Percentiles rank a stretch among this genome's conserved stretches.
Evolutionary conservation across 805 yeast species (phyloP).

Genomic region (Pichia pseudocactophila): DNA sequence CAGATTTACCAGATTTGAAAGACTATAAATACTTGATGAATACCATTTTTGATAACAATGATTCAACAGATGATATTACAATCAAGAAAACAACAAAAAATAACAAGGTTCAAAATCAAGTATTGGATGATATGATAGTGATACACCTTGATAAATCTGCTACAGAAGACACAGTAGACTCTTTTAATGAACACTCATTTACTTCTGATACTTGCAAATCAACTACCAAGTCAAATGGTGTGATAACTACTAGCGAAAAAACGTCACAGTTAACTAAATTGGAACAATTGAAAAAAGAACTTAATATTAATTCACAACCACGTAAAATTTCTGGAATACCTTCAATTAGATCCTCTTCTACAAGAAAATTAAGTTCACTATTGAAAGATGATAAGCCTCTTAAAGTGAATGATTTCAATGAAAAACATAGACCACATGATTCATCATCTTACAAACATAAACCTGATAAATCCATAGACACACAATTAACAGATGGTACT

Average conservation of each 20-base stretch:
- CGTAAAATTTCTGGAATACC: neutral
- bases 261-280: conserved; percentile 15
- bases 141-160: neutral
- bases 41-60: conserved; percentile 20
- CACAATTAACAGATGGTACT: conserved; percentile 9
- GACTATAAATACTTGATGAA: conserved; percentile 27
- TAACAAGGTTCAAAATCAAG: neutral
- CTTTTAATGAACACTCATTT: neutral
- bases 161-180: neutral
- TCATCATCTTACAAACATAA: conserved; percentile 15
- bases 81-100: neutral
- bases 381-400: conserved; percentile 13
- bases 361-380: conserved; percentile 21
- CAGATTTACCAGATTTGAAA: conserved; percentile 21
- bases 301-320: conserved; percentile 1
- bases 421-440: neutral
- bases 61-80: neutral
- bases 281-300: conserved; percentile 15
- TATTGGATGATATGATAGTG: conserved; percentile 2
- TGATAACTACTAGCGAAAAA: neutral
- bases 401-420: conserved; percentile 16
- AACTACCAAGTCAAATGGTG: neutral
- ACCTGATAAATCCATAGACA: conserved; percentile 20
- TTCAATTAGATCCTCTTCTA: conserved; percentile 21
- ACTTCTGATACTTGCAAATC: neutral